Evolutionary conservation across 208 protist genomes (phyloP), one percentile per base, ranked within the genome.

Genomic region (Trypanosomatidae sp.): DNA sequence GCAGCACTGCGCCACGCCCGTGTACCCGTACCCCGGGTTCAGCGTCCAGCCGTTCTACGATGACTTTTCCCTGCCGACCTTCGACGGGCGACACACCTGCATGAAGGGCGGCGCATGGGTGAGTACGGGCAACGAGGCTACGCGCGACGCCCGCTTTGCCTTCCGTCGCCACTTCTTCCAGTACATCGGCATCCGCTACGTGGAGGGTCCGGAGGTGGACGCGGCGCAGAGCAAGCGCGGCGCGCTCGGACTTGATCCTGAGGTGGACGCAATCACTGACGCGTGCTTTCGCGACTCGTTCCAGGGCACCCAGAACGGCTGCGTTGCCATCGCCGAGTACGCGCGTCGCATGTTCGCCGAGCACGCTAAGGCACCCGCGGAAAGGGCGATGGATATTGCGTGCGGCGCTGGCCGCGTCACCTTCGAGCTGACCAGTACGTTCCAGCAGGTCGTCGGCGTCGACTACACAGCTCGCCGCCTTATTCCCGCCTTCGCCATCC

Each of bases 131-230:
- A 98, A 98, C 76, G 90, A 97, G 87, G 97, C 96, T 39, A 97
- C 91, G 19, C 77, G 83, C 50, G 89, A 95, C 76, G 89, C 97
- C 28, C 88, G 98, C 59, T 99, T 97, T 80, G 91, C 92, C 58
- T 99, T 99, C 85, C 84, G 97, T 28, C 90, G 89, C 17, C 98
- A 99, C 84, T 99, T 99, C 74, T 98, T 97, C 85, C 97, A 99
- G 82, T 97, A 93, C 82, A 94, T 97, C 50, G 95, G 97, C 44
- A 76, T 98, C 25, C 92, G 97, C 49, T 97, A 98, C 78, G 91
- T 98, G 36, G 91, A 94, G 66, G 89, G 85, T 10, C 83, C 82
- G 15, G 74, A 81, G 46, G 82, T 89, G 39, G 58, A 85, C 49
- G 60, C 81, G 66, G 39, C 55, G 46, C 58, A 46, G 43, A 66